A percentile compares a stretch with the other conserved stretches of the same genome.
phyloP scores from a whole-genome alignment of 2,329 filamentous ascomycete species.

The Fonsecaea nubica region DNA sequence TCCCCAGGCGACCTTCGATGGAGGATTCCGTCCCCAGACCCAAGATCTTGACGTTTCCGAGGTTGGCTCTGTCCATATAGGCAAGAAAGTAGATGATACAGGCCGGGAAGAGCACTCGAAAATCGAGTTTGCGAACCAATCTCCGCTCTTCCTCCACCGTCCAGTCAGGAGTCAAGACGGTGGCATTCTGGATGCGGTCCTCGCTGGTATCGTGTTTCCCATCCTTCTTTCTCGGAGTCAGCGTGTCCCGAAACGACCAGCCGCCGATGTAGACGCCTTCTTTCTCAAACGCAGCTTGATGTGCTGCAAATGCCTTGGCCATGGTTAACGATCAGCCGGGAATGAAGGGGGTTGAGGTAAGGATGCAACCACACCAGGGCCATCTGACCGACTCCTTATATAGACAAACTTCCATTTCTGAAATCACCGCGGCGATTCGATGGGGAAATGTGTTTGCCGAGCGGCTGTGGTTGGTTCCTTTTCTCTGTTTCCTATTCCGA shows the following conservation, averaged over 20 bases:
- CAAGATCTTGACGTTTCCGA: slow-evolving; percentile 34
- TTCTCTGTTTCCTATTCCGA: not conserved
- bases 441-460: not conserved
- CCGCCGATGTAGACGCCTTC: slow-evolving; percentile 28
- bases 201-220: not conserved
- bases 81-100: slow-evolving; percentile 36
- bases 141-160: slow-evolving; percentile 28
- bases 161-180: slow-evolving; percentile 26
- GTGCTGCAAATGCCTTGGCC: slow-evolving; percentile 6
- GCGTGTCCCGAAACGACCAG: slow-evolving; percentile 15
- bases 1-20: slow-evolving; percentile 24
- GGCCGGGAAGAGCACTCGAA: slow-evolving; percentile 29
- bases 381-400: not conserved
- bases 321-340: not conserved
- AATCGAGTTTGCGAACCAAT: slow-evolving; percentile 36
- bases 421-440: not conserved
- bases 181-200: slow-evolving; percentile 6
- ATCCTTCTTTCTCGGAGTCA: slow-evolving; percentile 3
- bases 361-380: not conserved
- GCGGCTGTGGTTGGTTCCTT: not conserved
- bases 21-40: slow-evolving; percentile 25
- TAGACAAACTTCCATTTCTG: not conserved
- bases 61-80: slow-evolving; percentile 35
- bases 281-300: slow-evolving; percentile 17
- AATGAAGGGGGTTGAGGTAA: not conserved